Evolutionary conservation across 2,329 filamentous ascomycete genomes (phyloP), one percentile per base, ranked within the genome.

Genomic region (Coleophoma eucalyptorum): DNA sequence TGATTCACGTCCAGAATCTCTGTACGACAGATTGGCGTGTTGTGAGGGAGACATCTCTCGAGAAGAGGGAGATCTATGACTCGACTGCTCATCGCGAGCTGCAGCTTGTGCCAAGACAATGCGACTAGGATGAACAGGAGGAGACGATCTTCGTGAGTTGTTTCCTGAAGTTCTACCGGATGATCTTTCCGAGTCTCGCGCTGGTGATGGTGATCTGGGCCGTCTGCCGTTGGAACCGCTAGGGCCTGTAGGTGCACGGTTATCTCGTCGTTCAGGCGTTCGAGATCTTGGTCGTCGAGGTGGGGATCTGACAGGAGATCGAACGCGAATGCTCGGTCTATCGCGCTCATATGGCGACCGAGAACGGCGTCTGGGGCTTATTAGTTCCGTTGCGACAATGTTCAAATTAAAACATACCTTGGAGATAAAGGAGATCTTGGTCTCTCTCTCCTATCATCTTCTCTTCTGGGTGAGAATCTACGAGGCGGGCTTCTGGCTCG

Each of bases 71-170:
- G 64, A 64, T 5, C 59, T 59, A 40, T 54, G 54, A 55, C 62
- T 57, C 15, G 53, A 35, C 21, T 46, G 48, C 5, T 55, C 53
- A 35, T 65, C 61, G 26, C 62, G 69, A 21, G 62, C 57, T 50
- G 66, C 56, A 16, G 65, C 60, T 53, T 70, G 57, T 37, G 70
- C 63, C 16, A 74, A 60, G 44, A 69, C 72, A 46, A 72, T 62
- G 57, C 78, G 73, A 56, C 81, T 83, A 15, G 75, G 73, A 58
- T 82, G 79, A 13, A 78, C 67, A 21, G 72, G 78, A 15, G 83
- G 83, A 5, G 83, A 86, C 8, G 83, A 84, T 45, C 80, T 74
- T 50, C 81, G 76, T 19, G 83, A 86, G 31, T 78, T 82, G 18
- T 77, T 81, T 18, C 69, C 75, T 8, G 83, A 85, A 37, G 75